Base-by-base conservation (phyloP, 169 alveolate genomes). In the Ophryocystis elektroscirrha region DNA sequence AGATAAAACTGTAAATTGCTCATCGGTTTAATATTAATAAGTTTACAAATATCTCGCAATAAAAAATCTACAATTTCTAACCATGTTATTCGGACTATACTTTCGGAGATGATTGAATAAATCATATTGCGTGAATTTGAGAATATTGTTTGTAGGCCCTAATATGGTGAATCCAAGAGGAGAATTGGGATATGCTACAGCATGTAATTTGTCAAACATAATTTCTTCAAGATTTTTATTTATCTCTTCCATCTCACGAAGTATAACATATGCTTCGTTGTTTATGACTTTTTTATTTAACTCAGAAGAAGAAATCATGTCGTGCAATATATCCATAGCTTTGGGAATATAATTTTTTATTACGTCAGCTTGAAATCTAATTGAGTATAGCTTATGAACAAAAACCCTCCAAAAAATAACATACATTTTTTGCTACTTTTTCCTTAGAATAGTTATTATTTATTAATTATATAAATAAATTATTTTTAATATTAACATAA, bases 161-260 rank as follows among this genome's bases (percentile, higher is more conserved):
- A n/a, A n/a, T n/a, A n/a, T n/a, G n/a, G n/a, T n/a, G n/a, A n/a
- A n/a, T n/a, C n/a, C n/a, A n/a, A n/a, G n/a, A n/a, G n/a, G n/a
- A n/a, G n/a, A n/a, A n/a, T n/a, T n/a, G n/a, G 26, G 38, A 41
- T 26, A 39, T 30, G 52, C 54, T 39, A 78, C 71, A 75, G 54
- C 69, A 56, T 75, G 87, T 25, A 80, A 58, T 39, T 76, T 61
- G 59, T 86, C 96, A 67, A 86, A 83, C 25, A 84, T 58, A n/a
- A 84, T 85, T 59, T 86, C 98, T 55, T 80, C 85, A 25, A 54
- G 62, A 32, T 85, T 84, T 56, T 74, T 69, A 51, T 79, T 85
- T 7, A 85, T 91, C 58, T 83, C 94, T 59, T 87, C 81, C 79
- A 85, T 84, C 60, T 90, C 97, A 27, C 93, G 63, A 49, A 84